phyloP scores from a whole-genome alignment of 805 yeast species.

The Cyberlindnera misumaiensis region DNA sequence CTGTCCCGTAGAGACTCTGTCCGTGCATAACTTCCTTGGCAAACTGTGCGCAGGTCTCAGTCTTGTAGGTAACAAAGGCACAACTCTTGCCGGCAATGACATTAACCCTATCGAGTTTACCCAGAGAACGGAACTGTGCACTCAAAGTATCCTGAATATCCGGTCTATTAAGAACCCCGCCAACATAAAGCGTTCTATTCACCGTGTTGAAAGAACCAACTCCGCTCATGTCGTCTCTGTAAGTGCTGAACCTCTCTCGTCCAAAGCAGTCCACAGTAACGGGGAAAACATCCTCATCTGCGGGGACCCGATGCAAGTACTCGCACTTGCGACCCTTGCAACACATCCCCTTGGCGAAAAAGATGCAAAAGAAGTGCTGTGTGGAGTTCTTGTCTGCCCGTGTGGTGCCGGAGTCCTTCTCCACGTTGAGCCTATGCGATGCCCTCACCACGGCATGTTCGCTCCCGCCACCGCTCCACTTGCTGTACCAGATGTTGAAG shows the following conservation, averaged over 20 bases:
- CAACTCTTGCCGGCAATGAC: slow-evolving; percentile 56
- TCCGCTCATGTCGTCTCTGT: slow-evolving; percentile 92
- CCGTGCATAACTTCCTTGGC: slow-evolving; percentile 93
- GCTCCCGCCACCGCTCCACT: slow-evolving; percentile 65
- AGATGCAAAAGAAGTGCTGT: slow-evolving; percentile 58
- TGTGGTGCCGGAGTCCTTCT: slow-evolving; percentile 69
- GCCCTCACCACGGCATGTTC: slow-evolving; percentile 35
- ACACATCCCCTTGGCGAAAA: slow-evolving; percentile 88
- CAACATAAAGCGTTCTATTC: slow-evolving; percentile 76
- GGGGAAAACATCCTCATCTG: slow-evolving; percentile 46
- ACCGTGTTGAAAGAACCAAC: slow-evolving; percentile 68
- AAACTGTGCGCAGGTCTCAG: slow-evolving; percentile 80
- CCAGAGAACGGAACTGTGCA: slow-evolving; percentile 64
- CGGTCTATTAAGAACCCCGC: slow-evolving; percentile 36
- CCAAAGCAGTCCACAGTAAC: slow-evolving; percentile 87
- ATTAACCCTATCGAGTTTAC: slow-evolving; percentile 61
- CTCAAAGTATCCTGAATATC: slow-evolving; percentile 33
- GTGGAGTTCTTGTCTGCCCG: slow-evolving; percentile 43
- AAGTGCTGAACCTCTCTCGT: slow-evolving; percentile 73
- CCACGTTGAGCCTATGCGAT: slow-evolving; percentile 54
- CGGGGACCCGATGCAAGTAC: slow-evolving; percentile 74
- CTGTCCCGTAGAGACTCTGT: slow-evolving; percentile 65
- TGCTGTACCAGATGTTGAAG: slow-evolving; percentile 82
- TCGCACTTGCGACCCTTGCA: slow-evolving; percentile 69
- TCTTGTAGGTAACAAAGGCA: slow-evolving; percentile 69